These are phyloP conservation scores for Heracleum sosnowskyi DNA, from an alignment of 129 eudicot species.

Conservation along the genomic window DNA sequence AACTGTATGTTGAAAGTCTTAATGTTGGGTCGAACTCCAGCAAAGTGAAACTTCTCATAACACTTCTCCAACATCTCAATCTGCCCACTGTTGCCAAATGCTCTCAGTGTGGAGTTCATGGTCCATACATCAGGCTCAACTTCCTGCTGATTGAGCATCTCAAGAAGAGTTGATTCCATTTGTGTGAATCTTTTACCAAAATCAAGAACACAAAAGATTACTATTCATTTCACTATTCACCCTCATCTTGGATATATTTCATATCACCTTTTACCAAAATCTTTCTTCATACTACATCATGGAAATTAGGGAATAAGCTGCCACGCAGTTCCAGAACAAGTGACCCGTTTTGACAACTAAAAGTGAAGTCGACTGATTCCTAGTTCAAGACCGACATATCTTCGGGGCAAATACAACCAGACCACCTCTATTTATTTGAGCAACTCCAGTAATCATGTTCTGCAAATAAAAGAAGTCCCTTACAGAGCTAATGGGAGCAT, in stretches of 20 bases:
- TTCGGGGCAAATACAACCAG: too few relatives aligned
- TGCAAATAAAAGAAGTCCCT: too few relatives aligned
- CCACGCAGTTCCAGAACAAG: neutral
- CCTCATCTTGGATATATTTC: neutral
- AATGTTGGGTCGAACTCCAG: too few relatives aligned
- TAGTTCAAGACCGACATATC: neutral
- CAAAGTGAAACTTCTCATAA: slow-evolving; percentile 82
- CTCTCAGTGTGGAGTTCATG: slow-evolving; percentile 85
- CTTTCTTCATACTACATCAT: neutral
- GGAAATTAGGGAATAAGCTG: neutral
- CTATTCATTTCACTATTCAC: too few relatives aligned
- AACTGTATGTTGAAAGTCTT: too few relatives aligned
- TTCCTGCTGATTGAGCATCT: slow-evolving; percentile 66
- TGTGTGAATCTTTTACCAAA: slow-evolving; percentile 41
- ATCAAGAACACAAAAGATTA: too few relatives aligned
- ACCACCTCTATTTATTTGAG: too few relatives aligned
- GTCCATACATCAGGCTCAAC: slow-evolving; percentile 94
- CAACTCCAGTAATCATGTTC: too few relatives aligned
- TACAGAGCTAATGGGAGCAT: too few relatives aligned
- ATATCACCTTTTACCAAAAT: too few relatives aligned
- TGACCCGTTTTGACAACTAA: neutral
- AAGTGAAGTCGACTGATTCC: neutral
- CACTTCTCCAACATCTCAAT: slow-evolving; percentile 91
- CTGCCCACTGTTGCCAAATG: slow-evolving; percentile 92
- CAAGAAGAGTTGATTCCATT: slow-evolving; percentile 85